A percentile compares a stretch with the other conserved stretches of the same genome.
Evolutionary conservation across 805 yeast species (phyloP).

Genomic region (Zygoascus biomembranicola): DNA sequence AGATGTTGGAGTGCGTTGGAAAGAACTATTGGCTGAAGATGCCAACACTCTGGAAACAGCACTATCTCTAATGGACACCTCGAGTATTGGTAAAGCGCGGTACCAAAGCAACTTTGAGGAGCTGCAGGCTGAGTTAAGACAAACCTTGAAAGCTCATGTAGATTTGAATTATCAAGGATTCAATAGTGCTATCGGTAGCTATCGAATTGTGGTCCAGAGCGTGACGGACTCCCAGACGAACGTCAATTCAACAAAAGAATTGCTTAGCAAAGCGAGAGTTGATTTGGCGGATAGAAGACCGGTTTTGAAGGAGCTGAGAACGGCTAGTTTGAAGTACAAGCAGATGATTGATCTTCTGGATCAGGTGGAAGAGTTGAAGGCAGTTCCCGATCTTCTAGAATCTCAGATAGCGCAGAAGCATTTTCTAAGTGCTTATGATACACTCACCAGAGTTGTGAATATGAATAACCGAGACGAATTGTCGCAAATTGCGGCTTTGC

Average conservation of each 20-base stretch:
- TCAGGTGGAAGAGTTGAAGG: slow-evolving; percentile 52
- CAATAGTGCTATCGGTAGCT: slow-evolving; percentile 78
- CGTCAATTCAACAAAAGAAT: slow-evolving; percentile 39
- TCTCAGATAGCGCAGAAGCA: slow-evolving; percentile 58
- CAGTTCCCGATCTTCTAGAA: slow-evolving; percentile 58
- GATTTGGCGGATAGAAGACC: slow-evolving; percentile 49
- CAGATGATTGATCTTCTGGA: slow-evolving; percentile 66
- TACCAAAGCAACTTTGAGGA: slow-evolving; percentile 57
- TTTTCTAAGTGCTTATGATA: slow-evolving; percentile 55
- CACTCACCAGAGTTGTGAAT: slow-evolving; percentile 38
- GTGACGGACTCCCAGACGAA: slow-evolving; percentile 59
- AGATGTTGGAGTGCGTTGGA: slow-evolving; percentile 39
- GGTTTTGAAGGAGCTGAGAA: slow-evolving; percentile 54
- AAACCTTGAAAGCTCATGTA: slow-evolving; percentile 59
- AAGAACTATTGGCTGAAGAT: slow-evolving; percentile 40
- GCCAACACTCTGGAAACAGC: slow-evolving; percentile 84
- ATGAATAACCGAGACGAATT: slow-evolving; percentile 26
- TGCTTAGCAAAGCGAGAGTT: slow-evolving; percentile 40
- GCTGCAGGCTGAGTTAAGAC: slow-evolving; percentile 48
- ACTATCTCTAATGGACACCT: slow-evolving; percentile 69
- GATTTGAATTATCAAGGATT: slow-evolving; percentile 70
- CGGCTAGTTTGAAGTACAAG: slow-evolving; percentile 50
- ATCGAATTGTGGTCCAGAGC: slow-evolving; percentile 57
- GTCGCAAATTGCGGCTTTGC: slow-evolving; percentile 24
- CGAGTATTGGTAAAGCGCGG: slow-evolving; percentile 86